These are phyloP conservation scores for Fusarium pilosicola DNA, from an alignment of 2,329 filamentous ascomycete genomes.

Conservation along the genomic window DNA sequence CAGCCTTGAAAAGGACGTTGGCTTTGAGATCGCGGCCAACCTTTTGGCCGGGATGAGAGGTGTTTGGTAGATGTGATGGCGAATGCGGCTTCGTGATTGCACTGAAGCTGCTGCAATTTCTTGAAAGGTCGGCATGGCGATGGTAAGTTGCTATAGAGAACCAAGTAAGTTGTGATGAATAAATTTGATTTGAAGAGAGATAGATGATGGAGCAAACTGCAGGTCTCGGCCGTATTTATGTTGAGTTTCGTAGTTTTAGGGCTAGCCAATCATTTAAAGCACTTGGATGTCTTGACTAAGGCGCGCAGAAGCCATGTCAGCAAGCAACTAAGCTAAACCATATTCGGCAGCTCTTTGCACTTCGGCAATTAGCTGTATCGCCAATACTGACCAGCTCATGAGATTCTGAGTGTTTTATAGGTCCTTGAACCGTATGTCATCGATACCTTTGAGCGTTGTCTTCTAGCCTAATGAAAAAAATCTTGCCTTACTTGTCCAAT, in stretches of 20 bases:
- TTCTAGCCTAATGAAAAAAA: neutral
- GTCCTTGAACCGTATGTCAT: neutral
- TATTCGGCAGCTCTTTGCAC: neutral
- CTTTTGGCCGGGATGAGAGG: constrained; percentile 1
- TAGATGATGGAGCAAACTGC: no score
- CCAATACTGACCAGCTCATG: neutral
- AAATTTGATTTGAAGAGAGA: no score
- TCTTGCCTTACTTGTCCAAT: neutral
- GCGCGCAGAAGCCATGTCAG: neutral
- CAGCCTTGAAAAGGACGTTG: neutral
- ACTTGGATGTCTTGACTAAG: neutral
- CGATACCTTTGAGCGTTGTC: neutral
- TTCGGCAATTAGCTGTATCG: fast-evolving
- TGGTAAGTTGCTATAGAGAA: no score
- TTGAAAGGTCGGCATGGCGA: neutral
- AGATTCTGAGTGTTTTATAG: fast-evolving
- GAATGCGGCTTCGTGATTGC: neutral
- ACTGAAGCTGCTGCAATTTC: neutral
- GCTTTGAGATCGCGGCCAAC: neutral
- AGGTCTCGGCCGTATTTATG: neutral
- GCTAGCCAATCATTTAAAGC: neutral
- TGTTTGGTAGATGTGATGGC: neutral
- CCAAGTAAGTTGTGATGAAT: no score
- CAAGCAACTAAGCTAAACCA: neutral
- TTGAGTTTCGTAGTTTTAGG: neutral